Evolutionary conservation across 164 flowering plant genomes (phyloP).

Genomic region (Buxus sempervirens): DNA sequence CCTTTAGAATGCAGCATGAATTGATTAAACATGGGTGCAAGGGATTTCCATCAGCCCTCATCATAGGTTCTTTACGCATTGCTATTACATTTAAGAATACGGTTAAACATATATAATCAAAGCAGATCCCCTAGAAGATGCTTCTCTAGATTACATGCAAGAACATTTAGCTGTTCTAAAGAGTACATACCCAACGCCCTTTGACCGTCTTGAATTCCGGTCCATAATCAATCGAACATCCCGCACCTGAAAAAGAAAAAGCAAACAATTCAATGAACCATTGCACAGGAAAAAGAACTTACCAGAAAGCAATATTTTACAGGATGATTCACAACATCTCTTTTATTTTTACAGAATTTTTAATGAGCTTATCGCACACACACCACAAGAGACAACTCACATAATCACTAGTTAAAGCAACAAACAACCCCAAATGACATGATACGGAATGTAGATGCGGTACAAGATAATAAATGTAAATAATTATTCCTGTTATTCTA

Average conservation of each 20-base stretch:
- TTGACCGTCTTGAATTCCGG: slow-evolving; percentile 91
- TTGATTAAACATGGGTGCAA: slow-evolving; percentile 65
- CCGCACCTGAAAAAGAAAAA: slow-evolving; percentile 64
- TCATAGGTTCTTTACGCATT: slow-evolving; percentile 49
- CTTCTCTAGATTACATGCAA: slow-evolving; percentile 9
- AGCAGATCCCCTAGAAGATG: slow-evolving; percentile 20
- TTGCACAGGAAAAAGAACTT: background rate
- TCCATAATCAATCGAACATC: slow-evolving; percentile 98
- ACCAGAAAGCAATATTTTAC: slow-evolving; percentile 4
- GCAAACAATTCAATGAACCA: background rate
- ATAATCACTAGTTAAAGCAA: slow-evolving; percentile 17
- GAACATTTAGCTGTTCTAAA: slow-evolving; percentile 3
- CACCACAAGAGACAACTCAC: slow-evolving; percentile 10
- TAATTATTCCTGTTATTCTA: slow-evolving; percentile 9
- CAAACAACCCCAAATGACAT: slow-evolving; percentile 14
- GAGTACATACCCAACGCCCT: slow-evolving; percentile 95
- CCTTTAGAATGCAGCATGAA: slow-evolving; percentile 61
- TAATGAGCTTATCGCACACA: slow-evolving; percentile 7
- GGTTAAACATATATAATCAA: slow-evolving; percentile 41
- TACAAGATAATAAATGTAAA: slow-evolving; percentile 9
- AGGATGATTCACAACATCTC: slow-evolving; percentile 12
- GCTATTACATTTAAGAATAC: slow-evolving; percentile 55
- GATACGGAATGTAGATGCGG: slow-evolving; percentile 9
- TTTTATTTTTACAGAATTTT: too few species aligned
- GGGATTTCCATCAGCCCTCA: slow-evolving; percentile 61